A percentile compares a stretch with the other conserved stretches of the same genome.
Evolutionary conservation across 83 land plant genomes (phyloP).

Genomic region (Picea engelmannii): DNA sequence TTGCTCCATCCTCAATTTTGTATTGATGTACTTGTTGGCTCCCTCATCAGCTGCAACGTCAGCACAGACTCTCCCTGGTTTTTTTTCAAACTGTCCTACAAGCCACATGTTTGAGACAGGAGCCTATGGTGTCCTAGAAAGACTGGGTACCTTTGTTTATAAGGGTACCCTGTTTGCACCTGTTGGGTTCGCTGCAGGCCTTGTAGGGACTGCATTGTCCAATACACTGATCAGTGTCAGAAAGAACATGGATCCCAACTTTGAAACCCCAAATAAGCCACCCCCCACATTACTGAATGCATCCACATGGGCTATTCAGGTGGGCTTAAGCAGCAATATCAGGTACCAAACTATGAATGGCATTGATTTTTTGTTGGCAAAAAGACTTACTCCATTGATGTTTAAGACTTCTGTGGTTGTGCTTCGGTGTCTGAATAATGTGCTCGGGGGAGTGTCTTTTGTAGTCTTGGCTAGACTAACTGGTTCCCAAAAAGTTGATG

Average conservation of each 20-base stretch:
- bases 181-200: too few relatives aligned
- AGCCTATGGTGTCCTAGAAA: too few relatives aligned
- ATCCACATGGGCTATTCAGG: slow-evolving; percentile 70
- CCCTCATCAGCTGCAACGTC: too few relatives aligned
- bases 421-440: slow-evolving; percentile 74
- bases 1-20: too few relatives aligned
- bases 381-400: slow-evolving; percentile 40
- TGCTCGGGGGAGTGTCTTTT: slow-evolving; percentile 82
- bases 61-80: too few relatives aligned
- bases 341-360: slow-evolving; percentile 91
- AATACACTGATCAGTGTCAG: slow-evolving; percentile 54
- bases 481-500: slow-evolving; percentile 75
- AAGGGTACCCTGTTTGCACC: too few relatives aligned
- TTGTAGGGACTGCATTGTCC: slow-evolving; percentile 83
- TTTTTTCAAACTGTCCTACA: too few relatives aligned
- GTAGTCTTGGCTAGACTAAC: slow-evolving; percentile 82
- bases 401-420: slow-evolving; percentile 72
- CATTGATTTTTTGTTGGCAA: slow-evolving; percentile 68
- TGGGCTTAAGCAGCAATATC: slow-evolving; percentile 88
- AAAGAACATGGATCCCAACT: slow-evolving; percentile 82
- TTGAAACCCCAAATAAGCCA: slow-evolving; percentile 74
- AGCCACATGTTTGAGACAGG: too few relatives aligned
- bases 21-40: too few relatives aligned
- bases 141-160: too few relatives aligned
- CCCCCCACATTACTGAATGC: slow-evolving; percentile 88